Evolutionary conservation across 2,329 filamentous ascomycete species (phyloP).

Genomic region (Neofusicoccum ribis): DNA sequence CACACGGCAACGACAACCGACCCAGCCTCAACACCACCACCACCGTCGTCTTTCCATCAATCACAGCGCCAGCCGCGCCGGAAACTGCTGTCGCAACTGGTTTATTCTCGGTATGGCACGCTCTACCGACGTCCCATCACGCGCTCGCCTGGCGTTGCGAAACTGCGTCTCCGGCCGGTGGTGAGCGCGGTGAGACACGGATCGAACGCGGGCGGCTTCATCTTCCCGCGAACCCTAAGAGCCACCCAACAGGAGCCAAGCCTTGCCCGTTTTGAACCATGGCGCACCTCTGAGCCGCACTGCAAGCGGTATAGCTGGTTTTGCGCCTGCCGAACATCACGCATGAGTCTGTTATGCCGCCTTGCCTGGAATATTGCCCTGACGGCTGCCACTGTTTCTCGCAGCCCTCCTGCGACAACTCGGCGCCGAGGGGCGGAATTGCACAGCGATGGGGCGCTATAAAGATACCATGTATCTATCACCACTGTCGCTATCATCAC

Average conservation of each 20-base stretch:
- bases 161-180: background rate
- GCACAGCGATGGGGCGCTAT: background rate
- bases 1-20: background rate
- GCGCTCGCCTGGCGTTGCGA: constrained; percentile 8
- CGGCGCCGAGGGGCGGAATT: background rate
- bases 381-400: background rate
- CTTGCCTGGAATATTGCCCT: background rate
- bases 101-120: background rate
- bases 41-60: background rate
- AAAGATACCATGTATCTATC: background rate
- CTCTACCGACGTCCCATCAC: background rate
- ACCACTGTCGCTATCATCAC: background rate
- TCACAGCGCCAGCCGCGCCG: background rate
- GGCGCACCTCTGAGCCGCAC: too few relatives aligned
- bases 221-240: background rate
- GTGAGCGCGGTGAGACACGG: background rate
- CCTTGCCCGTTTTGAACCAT: constrained; percentile 1
- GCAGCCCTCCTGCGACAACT: background rate
- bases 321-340: background rate
- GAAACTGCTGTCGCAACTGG: background rate
- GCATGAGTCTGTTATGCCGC: constrained; percentile 3
- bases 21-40: background rate
- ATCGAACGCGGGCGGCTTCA: background rate
- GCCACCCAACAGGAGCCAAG: background rate
- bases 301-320: background rate